Conservation (phyloP, 208 protist species). For the Crithidia sp. region DNA sequence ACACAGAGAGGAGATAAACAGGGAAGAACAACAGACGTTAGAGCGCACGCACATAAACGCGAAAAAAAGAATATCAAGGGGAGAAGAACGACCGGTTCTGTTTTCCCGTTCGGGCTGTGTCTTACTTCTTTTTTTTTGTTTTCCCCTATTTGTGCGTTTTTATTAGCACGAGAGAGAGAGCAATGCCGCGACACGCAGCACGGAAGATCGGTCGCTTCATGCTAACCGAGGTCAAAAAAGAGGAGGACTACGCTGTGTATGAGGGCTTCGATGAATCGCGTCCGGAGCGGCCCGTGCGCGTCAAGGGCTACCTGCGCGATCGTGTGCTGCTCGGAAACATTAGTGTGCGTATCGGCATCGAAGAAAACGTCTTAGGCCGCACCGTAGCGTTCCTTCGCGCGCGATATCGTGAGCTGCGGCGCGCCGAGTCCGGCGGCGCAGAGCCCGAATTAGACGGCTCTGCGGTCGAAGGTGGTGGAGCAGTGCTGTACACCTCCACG, state of each 20-base stretch:
- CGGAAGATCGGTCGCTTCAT: conserved; percentile 26
- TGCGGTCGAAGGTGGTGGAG: not conserved
- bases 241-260: conserved; percentile 26
- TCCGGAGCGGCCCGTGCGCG: conserved; percentile 19
- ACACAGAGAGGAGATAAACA: no score
- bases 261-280: conserved; percentile 27
- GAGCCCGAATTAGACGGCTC: conserved; percentile 26
- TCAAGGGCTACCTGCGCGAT: conserved; percentile 32
- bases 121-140: not conserved
- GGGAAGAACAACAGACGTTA: no score
- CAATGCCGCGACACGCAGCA: conserved; percentile 13
- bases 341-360: conserved; percentile 22
- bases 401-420: conserved; percentile 15
- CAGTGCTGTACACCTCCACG: conserved; percentile 19
- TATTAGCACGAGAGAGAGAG: not conserved
- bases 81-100: no score
- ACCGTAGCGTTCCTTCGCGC: conserved; percentile 16
- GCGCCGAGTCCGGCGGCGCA: conserved; percentile 10
- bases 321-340: conserved; percentile 21
- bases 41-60: no score
- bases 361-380: conserved; percentile 27
- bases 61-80: no score
- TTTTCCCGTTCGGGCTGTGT: not conserved
- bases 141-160: not conserved
- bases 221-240: conserved; percentile 19